These are phyloP conservation scores for Coprinopsis sp. DNA, from an alignment of 768 basidiomycete species.

Conservation along the genomic window DNA sequence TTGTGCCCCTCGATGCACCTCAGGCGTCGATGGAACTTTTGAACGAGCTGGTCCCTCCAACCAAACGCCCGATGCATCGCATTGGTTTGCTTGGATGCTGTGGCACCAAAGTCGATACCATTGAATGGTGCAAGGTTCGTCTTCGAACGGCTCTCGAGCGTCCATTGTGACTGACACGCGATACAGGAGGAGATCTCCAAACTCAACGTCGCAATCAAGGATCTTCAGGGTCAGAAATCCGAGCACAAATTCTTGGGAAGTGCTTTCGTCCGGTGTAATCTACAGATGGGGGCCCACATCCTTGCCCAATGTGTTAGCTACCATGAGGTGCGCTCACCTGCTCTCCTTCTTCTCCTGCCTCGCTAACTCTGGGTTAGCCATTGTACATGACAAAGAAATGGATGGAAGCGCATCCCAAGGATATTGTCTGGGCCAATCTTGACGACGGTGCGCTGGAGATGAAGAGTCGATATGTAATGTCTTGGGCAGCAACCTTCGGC, in stretches of 20 bases:
- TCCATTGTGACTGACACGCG: neutral
- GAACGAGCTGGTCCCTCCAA: constrained; percentile 48
- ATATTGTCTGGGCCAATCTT: constrained; percentile 57
- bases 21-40: constrained; percentile 31
- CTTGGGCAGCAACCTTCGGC: constrained; percentile 53
- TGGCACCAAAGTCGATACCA: constrained; percentile 63
- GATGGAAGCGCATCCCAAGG: constrained; percentile 51
- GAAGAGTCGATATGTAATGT: constrained; percentile 47
- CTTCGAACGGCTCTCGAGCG: neutral
- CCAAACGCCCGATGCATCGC: constrained; percentile 49
- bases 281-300: constrained; percentile 72
- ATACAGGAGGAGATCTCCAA: constrained; percentile 48
- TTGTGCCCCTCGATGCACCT: constrained; percentile 17
- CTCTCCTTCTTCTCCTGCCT: constrained; percentile 1
- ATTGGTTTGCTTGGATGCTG: constrained; percentile 44
- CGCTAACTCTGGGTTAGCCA: constrained; percentile 32
- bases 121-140: constrained; percentile 53
- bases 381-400: constrained; percentile 55
- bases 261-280: constrained; percentile 63
- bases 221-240: constrained; percentile 29
- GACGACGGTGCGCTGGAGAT: constrained; percentile 50
- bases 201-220: constrained; percentile 40
- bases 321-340: constrained; percentile 34
- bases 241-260: constrained; percentile 48
- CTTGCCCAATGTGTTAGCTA: constrained; percentile 56